Evolutionary conservation across 208 protist genomes (phyloP).

Genomic region (Blechomonas ayalai): DNA sequence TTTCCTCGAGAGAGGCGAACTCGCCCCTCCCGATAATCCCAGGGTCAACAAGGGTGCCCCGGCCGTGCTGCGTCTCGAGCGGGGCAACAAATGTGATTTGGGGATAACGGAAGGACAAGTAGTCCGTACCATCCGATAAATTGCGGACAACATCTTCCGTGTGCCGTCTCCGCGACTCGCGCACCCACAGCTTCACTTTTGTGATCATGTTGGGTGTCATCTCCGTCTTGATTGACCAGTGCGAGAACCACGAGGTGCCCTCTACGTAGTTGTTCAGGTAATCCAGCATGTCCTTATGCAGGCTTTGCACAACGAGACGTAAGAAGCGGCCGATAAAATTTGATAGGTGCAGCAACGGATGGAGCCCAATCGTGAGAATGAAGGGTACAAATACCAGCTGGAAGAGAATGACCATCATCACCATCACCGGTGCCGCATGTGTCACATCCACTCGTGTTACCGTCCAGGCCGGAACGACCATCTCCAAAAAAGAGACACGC

Average conservation of each 20-base stretch:
- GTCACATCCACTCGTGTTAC: slow-evolving; percentile 27
- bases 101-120: neutral
- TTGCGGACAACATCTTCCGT: no score
- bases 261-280: slow-evolving; percentile 74
- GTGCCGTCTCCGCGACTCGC: no score
- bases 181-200: slow-evolving; percentile 46
- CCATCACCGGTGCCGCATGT: slow-evolving; percentile 37
- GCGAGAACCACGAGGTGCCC: slow-evolving; percentile 49
- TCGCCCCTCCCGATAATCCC: slow-evolving; percentile 52
- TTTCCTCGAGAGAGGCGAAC: slow-evolving; percentile 61
- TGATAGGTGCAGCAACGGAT: slow-evolving; percentile 58
- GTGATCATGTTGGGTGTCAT: slow-evolving; percentile 29
- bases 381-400: slow-evolving; percentile 61
- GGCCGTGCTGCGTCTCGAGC: no score
- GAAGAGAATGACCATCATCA: slow-evolving; percentile 40
- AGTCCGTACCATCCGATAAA: no score
- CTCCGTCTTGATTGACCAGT: slow-evolving; percentile 35
- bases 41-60: neutral
- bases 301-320: slow-evolving; percentile 53
- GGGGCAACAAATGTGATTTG: slow-evolving; percentile 23
- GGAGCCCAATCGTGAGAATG: slow-evolving; percentile 37
- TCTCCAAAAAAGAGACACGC: slow-evolving; percentile 42
- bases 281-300: slow-evolving; percentile 64
- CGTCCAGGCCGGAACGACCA: slow-evolving; percentile 54
- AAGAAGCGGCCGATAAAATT: slow-evolving; percentile 74